A percentile compares a stretch with the other conserved stretches of the same genome.
Conservation (phyloP, 2,329 filamentous ascomycete genomes). For the Hypoxylon sp. region DNA sequence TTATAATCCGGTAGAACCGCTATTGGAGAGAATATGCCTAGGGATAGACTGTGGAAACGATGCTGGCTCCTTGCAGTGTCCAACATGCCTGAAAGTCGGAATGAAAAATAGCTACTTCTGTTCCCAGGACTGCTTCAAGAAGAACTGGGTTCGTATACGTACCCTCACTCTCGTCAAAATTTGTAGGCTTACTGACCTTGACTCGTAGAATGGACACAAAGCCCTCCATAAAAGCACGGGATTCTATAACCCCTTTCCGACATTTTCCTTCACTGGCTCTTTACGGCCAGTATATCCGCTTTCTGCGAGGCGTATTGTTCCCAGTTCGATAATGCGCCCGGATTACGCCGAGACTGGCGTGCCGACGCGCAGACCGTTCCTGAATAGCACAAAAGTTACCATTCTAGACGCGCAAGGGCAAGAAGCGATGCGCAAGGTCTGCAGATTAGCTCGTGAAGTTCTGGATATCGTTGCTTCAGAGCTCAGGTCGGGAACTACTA, state of each 20-base stretch:
- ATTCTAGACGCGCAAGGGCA: slow-evolving; percentile 81
- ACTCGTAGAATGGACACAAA: slow-evolving; percentile 78
- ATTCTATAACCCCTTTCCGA: slow-evolving; percentile 90
- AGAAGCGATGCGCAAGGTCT: slow-evolving; percentile 92
- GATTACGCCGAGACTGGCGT: slow-evolving; percentile 90
- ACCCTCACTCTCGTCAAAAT: not conserved
- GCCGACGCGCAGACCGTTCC: slow-evolving; percentile 65
- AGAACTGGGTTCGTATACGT: slow-evolving; percentile 81
- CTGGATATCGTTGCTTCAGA: slow-evolving; percentile 89
- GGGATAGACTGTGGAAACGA: slow-evolving; percentile 87
- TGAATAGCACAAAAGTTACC: slow-evolving; percentile 80
- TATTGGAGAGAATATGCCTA: slow-evolving; percentile 74
- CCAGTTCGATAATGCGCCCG: slow-evolving; percentile 80
- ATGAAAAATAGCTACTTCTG: slow-evolving; percentile 94
- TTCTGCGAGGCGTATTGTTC: slow-evolving; percentile 74
- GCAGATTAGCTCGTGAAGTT: slow-evolving; percentile 87
- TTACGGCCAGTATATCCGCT: slow-evolving; percentile 89
- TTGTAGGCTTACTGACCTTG: slow-evolving; percentile 14
- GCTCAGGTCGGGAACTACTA: slow-evolving; percentile 88
- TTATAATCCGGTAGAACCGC: slow-evolving; percentile 48
- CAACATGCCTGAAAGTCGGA: slow-evolving; percentile 89
- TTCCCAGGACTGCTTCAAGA: slow-evolving; percentile 98
- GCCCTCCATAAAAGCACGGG: slow-evolving; percentile 86
- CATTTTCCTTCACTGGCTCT: slow-evolving; percentile 80
- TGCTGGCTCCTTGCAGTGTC: slow-evolving; percentile 87